Base-by-base conservation (phyloP, 2,329 filamentous ascomycete genomes). In the Pseudogymnoascus sp. region DNA sequence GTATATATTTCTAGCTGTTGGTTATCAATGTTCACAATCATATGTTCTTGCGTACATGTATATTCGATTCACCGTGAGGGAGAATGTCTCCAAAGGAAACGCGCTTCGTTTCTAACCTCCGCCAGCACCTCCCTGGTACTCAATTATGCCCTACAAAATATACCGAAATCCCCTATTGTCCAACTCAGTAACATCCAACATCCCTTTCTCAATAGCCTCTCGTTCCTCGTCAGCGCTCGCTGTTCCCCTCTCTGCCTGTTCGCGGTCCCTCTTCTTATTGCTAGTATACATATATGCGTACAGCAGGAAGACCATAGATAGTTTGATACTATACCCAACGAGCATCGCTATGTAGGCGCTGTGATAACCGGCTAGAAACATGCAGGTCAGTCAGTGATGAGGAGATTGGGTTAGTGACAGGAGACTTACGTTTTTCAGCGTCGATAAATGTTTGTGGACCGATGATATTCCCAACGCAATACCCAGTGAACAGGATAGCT, bases 101-200 rank as follows among this genome's bases (percentile, higher is more conserved):
- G 3, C 28, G 28, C 5, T 8, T 15, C 41, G n/a, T 28, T 28
- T 5, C 14, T 14, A 15, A 47, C 22, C 14, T 28, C 22, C 41
- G 14, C 22, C 25, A 8, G 4, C 14, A 50, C n/a, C 7, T 18
- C 9, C 5, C 11, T 28, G 30, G 9, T 9, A 15, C 25, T 4
- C 25, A 14, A 25, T 4, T n/a, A 18, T 53, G 22, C n/a, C 25
- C 5, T 66, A 79, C 15, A 82, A 66, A 8, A 77, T 77, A 66
- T 82, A 82, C 67, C 80, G 73, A 64, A 83, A 82, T 0, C 75
- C 78, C 66, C 75, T 78, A 62, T 83, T 83, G 53, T 83, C 80
- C 20, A 83, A 68, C 69, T 83, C 80, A 0, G 81, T 83, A 70
- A 77, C 72, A 68, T 83, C 81, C 63, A 77, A 72, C 80, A 83